Conservation (phyloP, 2,329 filamentous ascomycete genomes). For the Ceratocystis cacaofunesta region DNA sequence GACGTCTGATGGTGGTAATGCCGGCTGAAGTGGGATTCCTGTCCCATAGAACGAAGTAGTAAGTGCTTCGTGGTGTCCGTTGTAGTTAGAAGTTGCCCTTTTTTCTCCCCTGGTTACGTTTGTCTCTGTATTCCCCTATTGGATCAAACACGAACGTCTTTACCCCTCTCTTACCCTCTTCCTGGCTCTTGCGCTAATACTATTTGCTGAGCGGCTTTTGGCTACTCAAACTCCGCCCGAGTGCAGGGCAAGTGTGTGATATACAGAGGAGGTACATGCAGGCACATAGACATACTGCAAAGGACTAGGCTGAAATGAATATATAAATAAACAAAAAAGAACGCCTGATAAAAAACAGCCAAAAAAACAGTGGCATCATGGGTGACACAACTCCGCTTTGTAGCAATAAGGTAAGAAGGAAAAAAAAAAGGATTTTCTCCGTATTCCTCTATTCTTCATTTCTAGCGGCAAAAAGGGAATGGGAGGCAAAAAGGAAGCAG, state of each 20-base stretch:
- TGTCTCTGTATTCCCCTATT: no score
- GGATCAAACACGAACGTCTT: no score
- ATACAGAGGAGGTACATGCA: background rate
- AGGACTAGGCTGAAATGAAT: background rate
- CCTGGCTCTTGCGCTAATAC: no score
- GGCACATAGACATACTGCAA: background rate
- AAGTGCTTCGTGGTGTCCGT: no score
- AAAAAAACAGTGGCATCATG: background rate
- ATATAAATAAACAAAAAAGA: background rate
- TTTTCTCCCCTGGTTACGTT: no score
- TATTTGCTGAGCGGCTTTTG: no score
- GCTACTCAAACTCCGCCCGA: no score
- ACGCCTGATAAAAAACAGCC: conserved; percentile 2
- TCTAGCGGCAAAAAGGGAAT: background rate
- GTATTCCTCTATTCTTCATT: background rate
- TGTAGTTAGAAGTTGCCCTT: no score
- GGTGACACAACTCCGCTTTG: conserved; percentile 1
- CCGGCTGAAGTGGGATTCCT: no score
- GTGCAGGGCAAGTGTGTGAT: background rate
- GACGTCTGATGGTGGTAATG: background rate
- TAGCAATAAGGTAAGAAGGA: no score
- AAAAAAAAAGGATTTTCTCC: background rate
- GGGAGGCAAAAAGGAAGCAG: background rate
- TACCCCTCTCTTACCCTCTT: no score
- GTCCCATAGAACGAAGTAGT: no score